phyloP scores from a whole-genome alignment of 2,329 filamentous ascomycete species.

The Cladosporium austrohemisphaericum region DNA sequence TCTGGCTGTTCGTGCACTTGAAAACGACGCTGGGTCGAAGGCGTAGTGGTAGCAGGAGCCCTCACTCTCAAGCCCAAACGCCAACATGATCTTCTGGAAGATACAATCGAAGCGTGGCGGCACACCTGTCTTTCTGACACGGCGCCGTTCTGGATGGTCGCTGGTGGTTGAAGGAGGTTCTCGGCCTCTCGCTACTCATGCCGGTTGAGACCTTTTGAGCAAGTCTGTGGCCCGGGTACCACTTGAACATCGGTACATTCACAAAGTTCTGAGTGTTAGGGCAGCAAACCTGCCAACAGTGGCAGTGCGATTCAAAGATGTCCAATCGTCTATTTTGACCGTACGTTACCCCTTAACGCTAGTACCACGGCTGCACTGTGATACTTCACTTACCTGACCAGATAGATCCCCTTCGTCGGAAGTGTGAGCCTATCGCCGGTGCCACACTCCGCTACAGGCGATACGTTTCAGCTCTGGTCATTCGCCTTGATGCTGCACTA shows the following conservation, averaged over 20 bases:
- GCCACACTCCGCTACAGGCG: neutral
- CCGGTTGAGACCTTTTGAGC: neutral
- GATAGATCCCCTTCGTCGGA: neutral
- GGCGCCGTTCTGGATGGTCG: too few relatives aligned
- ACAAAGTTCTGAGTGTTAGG: too few relatives aligned
- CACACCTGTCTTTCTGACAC: too few relatives aligned
- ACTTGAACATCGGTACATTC: too few relatives aligned
- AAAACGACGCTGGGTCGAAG: too few relatives aligned
- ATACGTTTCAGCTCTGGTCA: conserved; percentile 1
- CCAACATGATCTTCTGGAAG: too few relatives aligned
- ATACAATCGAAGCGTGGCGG: too few relatives aligned
- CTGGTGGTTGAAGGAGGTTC: too few relatives aligned
- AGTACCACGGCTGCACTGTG: neutral
- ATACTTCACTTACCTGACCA: neutral
- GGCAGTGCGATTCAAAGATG: neutral
- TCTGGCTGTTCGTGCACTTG: too few relatives aligned
- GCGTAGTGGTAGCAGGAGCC: too few relatives aligned
- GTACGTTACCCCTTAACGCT: neutral
- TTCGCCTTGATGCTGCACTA: neutral
- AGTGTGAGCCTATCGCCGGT: neutral
- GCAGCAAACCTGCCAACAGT: neutral
- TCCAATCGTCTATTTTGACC: conserved; percentile 6
- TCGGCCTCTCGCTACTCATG: neutral
- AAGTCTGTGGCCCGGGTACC: neutral
- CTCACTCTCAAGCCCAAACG: too few relatives aligned